A percentile compares a stretch with the other conserved stretches of the same genome.
Evolutionary conservation across 2,329 filamentous ascomycete genomes (phyloP).

Genomic region (Plenodomus biglobosus): DNA sequence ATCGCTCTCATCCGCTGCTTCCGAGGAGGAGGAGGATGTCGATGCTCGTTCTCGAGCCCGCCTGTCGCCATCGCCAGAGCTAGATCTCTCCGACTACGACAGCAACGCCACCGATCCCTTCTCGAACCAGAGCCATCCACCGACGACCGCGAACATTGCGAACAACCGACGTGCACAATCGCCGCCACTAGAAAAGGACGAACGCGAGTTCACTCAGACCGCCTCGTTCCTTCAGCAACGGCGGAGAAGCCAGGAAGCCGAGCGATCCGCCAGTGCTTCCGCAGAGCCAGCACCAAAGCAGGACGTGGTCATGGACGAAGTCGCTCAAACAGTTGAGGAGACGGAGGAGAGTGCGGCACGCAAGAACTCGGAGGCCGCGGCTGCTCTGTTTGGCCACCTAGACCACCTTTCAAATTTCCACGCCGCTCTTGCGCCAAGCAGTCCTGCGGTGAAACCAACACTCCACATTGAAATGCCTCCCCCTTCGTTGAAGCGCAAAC

Average conservation of each 20-base stretch:
- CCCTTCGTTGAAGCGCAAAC: conserved; percentile 34
- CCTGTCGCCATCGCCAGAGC: conserved; percentile 86
- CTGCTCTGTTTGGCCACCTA: conserved; percentile 53
- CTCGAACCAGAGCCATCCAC: conserved; percentile 51
- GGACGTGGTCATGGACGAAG: conserved; percentile 44
- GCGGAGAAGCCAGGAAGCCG: conserved; percentile 48
- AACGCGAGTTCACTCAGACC: conserved; percentile 95
- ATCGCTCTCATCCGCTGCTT: conserved; percentile 75
- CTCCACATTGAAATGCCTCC: conserved; percentile 39
- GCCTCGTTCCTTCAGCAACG: conserved; percentile 76
- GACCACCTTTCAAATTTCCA: conserved; percentile 44
- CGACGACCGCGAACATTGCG: conserved; percentile 47
- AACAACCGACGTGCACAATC: conserved; percentile 74
- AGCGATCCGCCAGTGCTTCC: conserved; percentile 45
- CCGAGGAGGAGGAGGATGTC: conserved; percentile 69
- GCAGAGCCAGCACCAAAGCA: conserved; percentile 35
- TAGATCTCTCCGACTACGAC: conserved; percentile 89
- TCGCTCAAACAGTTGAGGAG: conserved; percentile 45
- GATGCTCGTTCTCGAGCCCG: conserved; percentile 61
- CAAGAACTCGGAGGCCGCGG: conserved; percentile 54
- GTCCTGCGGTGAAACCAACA: conserved; percentile 49
- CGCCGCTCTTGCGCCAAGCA: conserved; percentile 44
- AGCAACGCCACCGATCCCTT: conserved; percentile 64
- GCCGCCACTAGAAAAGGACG: conserved; percentile 88
- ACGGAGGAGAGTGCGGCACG: conserved; percentile 53